Base-by-base conservation (phyloP, 2,329 filamentous ascomycete genomes). In the Atkinsonella texensis region DNA sequence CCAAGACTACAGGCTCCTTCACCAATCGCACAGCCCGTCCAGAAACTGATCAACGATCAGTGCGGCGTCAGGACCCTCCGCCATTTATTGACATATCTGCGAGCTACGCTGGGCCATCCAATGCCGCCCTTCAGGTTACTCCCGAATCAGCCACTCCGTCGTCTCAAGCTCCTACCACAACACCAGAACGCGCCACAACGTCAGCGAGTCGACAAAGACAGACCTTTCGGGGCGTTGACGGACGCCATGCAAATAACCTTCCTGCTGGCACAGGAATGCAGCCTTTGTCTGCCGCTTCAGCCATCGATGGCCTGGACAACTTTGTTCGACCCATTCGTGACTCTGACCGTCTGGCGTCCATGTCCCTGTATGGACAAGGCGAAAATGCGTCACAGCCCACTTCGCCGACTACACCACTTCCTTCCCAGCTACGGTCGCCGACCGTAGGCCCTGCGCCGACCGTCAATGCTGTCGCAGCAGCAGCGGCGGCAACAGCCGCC, bases 331-430 rank as follows among this genome's bases (percentile, higher is more conserved):
- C 86, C 8, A 84, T 91, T 38, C 84, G 88, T 58, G 87, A 94
- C 63, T 75, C 81, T 44, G 89, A 97, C 64, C 82, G 89, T 54
- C 77, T 93, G 53, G 87, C 85, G 46, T 93, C 86, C 49, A 94
- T 93, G 83, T 74, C 84, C 44, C 80, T 85, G 7, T 78, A 84
- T 41, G 73, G 84, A 50, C 79, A 85, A 56, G 74, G 78, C 11
- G 84, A 85, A 50, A 70, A 89, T 50, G 78, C 79, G 42, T 96
- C 91, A n/a, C 90, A 95, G 64, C 93, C 93, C 9, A 87, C 90
- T 52, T 96, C 89, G 12, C 89, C 89, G 1, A 93, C 88, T 7
- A 95, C 89, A 1, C 89, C 89, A 13, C 76, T 86, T 44, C 84
- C 84, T 46, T 81, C 82, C 28, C 83, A 84, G 69, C 60, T 68